Percentiles rank a stretch among this genome's conserved stretches.
These are phyloP conservation scores for Clohesyomyces aquaticus DNA, from an alignment of 495 filamentous ascomycete genomes.

Conservation along the genomic window DNA sequence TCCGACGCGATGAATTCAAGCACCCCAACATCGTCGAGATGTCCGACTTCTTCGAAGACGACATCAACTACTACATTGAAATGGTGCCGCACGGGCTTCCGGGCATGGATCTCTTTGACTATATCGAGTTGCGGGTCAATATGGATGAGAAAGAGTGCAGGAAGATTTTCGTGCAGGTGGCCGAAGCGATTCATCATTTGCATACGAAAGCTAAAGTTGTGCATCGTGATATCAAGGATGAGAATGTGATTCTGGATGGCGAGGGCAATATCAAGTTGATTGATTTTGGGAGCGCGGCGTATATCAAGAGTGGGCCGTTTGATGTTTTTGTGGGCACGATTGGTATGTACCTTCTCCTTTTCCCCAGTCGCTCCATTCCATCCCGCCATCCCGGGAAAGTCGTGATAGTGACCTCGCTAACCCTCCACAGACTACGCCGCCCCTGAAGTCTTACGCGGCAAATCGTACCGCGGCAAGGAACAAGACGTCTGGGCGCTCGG, in stretches of 20 bases:
- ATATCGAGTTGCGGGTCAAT: slow-evolving; percentile 92
- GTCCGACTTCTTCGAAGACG: slow-evolving; percentile 98
- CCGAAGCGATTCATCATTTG: slow-evolving; percentile 83
- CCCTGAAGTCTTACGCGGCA: slow-evolving; percentile 92
- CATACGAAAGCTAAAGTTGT: slow-evolving; percentile 92
- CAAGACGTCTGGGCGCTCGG: slow-evolving; percentile 99
- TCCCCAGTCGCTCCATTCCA: neutral
- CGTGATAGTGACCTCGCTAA: slow-evolving; percentile 15
- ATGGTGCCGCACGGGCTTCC: slow-evolving; percentile 96
- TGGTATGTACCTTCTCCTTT: slow-evolving; percentile 61
- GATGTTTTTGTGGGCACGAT: slow-evolving; percentile 99
- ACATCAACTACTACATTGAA: slow-evolving; percentile 98
- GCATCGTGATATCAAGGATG: slow-evolving; percentile 98
- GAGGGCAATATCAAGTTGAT: slow-evolving; percentile 96
- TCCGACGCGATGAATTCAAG: slow-evolving; percentile 79
- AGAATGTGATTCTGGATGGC: slow-evolving; percentile 94
- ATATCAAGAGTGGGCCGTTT: slow-evolving; percentile 97
- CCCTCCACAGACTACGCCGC: slow-evolving; percentile 82
- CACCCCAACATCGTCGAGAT: slow-evolving; percentile 99
- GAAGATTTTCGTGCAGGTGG: slow-evolving; percentile 94
- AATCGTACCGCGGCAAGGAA: slow-evolving; percentile 91
- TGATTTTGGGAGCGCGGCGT: slow-evolving; percentile 96
- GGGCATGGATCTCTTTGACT: slow-evolving; percentile 99
- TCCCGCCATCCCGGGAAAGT: neutral
- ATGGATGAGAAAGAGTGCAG: slow-evolving; percentile 95